Conservation (phyloP, 495 filamentous ascomycete species). For the Neurospora sp. region DNA sequence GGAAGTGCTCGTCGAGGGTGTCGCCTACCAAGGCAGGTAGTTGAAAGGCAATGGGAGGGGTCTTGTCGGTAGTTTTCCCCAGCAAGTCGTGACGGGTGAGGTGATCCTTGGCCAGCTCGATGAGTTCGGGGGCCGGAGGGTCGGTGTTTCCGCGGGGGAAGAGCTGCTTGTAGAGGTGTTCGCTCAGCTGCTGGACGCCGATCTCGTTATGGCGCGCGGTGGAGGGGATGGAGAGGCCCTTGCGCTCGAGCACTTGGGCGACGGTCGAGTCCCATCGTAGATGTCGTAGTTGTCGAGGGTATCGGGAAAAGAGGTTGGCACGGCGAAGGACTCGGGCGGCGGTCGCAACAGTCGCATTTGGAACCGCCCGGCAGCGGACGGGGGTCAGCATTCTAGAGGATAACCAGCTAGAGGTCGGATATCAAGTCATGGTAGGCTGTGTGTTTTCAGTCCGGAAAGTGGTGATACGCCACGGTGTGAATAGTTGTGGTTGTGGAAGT, state of each 20-base stretch:
- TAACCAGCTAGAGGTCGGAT: not conserved
- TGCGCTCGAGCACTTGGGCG: slow-evolving; percentile 9
- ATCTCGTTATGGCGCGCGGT: slow-evolving; percentile 76
- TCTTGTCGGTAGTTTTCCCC: slow-evolving; percentile 74
- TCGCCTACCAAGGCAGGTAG: slow-evolving; percentile 68
- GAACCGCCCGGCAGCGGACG: slow-evolving; percentile 23
- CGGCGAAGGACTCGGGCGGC: slow-evolving; percentile 29
- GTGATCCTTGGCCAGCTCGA: slow-evolving; percentile 73
- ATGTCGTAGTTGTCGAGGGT: slow-evolving; percentile 15
- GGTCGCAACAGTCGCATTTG: slow-evolving; percentile 24
- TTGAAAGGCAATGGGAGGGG: slow-evolving; percentile 72
- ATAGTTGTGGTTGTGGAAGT: not conserved
- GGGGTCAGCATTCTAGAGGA: slow-evolving; percentile 29
- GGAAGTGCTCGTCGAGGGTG: slow-evolving; percentile 90
- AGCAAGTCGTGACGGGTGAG: slow-evolving; percentile 78
- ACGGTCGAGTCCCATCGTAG: slow-evolving; percentile 30
- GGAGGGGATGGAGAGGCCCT: slow-evolving; percentile 39
- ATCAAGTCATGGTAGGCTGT: slow-evolving; percentile 16
- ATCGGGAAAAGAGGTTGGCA: slow-evolving; percentile 14
- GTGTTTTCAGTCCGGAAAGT: not conserved
- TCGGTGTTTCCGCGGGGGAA: slow-evolving; percentile 47
- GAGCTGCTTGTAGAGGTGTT: slow-evolving; percentile 70
- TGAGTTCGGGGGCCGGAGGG: slow-evolving; percentile 54
- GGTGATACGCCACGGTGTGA: not conserved
- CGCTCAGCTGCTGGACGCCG: slow-evolving; percentile 85